phyloP scores from a whole-genome alignment of 495 filamentous ascomycete genomes.

The Amniculicola lignicola region DNA sequence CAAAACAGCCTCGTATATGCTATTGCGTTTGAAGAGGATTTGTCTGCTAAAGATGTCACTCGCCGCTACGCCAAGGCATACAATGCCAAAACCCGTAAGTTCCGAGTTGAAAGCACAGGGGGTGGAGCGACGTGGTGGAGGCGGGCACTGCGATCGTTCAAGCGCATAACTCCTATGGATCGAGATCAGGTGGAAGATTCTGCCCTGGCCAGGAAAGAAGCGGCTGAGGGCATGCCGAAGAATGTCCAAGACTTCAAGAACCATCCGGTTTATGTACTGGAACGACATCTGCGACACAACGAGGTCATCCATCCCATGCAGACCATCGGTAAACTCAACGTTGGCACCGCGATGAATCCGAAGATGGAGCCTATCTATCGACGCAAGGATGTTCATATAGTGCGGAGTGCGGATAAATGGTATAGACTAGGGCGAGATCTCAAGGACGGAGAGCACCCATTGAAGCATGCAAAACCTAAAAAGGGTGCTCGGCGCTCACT shows the following conservation, averaged over 20 bases:
- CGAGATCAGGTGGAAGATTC: slow-evolving; percentile 74
- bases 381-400: slow-evolving; percentile 70
- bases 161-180: slow-evolving; percentile 38
- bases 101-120: slow-evolving; percentile 66
- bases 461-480: slow-evolving; percentile 59
- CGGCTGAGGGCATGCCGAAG: slow-evolving; percentile 80
- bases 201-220: slow-evolving; percentile 67
- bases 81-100: slow-evolving; percentile 80
- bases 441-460: slow-evolving; percentile 64
- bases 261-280: slow-evolving; percentile 85
- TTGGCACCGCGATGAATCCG: slow-evolving; percentile 57
- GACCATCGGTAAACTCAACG: slow-evolving; percentile 70
- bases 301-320: slow-evolving; percentile 73
- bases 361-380: slow-evolving; percentile 71
- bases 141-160: slow-evolving; percentile 58
- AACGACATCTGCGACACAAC: slow-evolving; percentile 79
- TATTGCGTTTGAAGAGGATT: slow-evolving; percentile 78
- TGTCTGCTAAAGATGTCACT: slow-evolving; percentile 68
- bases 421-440: slow-evolving; percentile 79
- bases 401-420: slow-evolving; percentile 78
- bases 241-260: slow-evolving; percentile 90
- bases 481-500: slow-evolving; percentile 32
- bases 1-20: slow-evolving; percentile 78
- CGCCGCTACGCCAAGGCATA: slow-evolving; percentile 55
- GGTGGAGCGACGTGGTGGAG: slow-evolving; percentile 73